Conservation (phyloP, 208 protist species). For the Crithidia sp. region DNA sequence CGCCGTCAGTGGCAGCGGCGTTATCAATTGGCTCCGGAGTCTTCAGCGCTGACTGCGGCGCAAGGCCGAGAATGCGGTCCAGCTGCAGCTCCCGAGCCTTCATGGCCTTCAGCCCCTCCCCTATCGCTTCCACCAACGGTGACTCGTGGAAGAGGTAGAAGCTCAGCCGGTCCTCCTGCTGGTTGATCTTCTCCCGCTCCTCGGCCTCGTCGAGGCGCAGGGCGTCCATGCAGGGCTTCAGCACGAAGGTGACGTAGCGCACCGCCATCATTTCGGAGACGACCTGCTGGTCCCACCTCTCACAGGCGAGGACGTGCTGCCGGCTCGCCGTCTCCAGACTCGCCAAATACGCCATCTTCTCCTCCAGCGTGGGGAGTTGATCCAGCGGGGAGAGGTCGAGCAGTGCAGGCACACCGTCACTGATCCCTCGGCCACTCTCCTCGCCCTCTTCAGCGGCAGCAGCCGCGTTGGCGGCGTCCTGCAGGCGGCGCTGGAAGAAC, state of each 20-base stretch:
- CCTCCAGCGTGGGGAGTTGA: conserved; percentile 20
- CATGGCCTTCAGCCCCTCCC: conserved; percentile 38
- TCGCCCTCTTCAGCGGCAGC: background rate
- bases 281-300: conserved; percentile 67
- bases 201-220: conserved; percentile 50
- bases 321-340: conserved; percentile 59
- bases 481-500: conserved; percentile 22
- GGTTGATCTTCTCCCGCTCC: conserved; percentile 37
- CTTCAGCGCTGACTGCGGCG: background rate
- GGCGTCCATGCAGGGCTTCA: conserved; percentile 73
- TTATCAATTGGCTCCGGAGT: background rate
- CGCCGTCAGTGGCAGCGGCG: background rate
- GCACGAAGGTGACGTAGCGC: conserved; percentile 74
- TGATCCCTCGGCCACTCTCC: background rate
- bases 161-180: conserved; percentile 63
- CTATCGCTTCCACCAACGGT: conserved; percentile 35
- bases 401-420: too few relatives aligned
- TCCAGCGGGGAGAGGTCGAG: conserved; percentile 24
- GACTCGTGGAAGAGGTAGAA: conserved; percentile 60
- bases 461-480: too few relatives aligned
- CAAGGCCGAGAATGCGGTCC: conserved; percentile 21
- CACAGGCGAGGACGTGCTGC: conserved; percentile 47
- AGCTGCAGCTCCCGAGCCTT: conserved; percentile 55
- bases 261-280: conserved; percentile 80
- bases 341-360: conserved; percentile 29